Conservation (phyloP, 805 yeast species). For the Komagataella mondaviorum region DNA sequence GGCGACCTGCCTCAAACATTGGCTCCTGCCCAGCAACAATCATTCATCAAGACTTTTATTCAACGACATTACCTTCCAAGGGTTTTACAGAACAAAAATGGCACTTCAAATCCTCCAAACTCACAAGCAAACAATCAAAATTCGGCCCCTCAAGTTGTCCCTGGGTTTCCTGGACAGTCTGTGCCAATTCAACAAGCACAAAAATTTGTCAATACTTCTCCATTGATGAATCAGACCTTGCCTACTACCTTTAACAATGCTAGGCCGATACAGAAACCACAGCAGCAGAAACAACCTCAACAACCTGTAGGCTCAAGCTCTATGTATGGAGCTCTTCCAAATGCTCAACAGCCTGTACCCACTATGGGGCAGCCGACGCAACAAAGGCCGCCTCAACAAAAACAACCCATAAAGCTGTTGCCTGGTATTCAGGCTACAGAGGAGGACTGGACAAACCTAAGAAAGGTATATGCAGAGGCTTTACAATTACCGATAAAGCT, state of each 20-base stretch:
- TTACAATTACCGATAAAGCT: conserved; percentile 51
- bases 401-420: conserved; percentile 5
- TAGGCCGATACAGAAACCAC: conserved; percentile 4
- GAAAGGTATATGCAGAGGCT: conserved; percentile 57
- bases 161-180: background rate
- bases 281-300: conserved; percentile 8
- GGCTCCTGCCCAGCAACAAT: conserved; percentile 19
- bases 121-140: background rate
- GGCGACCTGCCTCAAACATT: conserved; percentile 18
- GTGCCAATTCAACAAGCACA: conserved; percentile 4
- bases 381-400: conserved; percentile 10
- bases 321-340: background rate
- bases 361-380: conserved; percentile 5
- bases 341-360: conserved; percentile 6
- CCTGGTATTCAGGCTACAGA: conserved; percentile 30
- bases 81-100: background rate
- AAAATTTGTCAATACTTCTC: conserved; percentile 2
- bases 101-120: background rate
- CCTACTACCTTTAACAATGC: conserved; percentile 6
- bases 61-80: background rate
- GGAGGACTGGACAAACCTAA: conserved; percentile 48
- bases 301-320: conserved; percentile 6
- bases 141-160: background rate
- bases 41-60: conserved; percentile 19
- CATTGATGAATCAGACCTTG: conserved; percentile 1